A percentile compares a stretch with the other conserved stretches of the same genome.
Conservation (phyloP, 768 basidiomycete species). For the Xanthoconium purpureum region DNA sequence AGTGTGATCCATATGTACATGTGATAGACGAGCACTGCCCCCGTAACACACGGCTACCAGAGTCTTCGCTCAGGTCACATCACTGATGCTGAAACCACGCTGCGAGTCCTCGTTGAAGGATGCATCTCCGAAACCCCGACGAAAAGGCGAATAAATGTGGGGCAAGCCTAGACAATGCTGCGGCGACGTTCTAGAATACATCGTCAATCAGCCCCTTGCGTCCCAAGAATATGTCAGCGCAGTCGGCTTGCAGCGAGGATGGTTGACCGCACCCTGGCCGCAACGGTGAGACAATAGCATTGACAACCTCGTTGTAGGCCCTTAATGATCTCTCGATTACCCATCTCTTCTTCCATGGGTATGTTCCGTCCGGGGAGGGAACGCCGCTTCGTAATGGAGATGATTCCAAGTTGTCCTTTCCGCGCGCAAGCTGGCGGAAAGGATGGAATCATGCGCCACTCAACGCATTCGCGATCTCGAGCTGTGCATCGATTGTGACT, state of each 20-base stretch:
- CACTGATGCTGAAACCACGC: constrained; percentile 74
- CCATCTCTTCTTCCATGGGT: constrained; percentile 69
- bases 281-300: constrained; percentile 71
- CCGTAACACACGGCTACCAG: constrained; percentile 9
- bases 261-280: constrained; percentile 56
- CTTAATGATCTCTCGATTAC: constrained; percentile 74
- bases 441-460: constrained; percentile 74
- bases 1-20: constrained; percentile 60
- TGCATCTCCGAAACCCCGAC: constrained; percentile 80
- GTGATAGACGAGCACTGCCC: constrained; percentile 15
- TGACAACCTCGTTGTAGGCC: constrained; percentile 51
- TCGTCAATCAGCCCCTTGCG: constrained; percentile 85
- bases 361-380: constrained; percentile 53
- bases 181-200: constrained; percentile 70
- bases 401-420: constrained; percentile 34
- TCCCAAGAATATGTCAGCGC: constrained; percentile 10
- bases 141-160: constrained; percentile 75
- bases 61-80: constrained; percentile 67
- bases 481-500: constrained; percentile 10
- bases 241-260: constrained; percentile 2
- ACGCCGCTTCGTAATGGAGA: constrained; percentile 32
- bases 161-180: constrained; percentile 70
- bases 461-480: constrained; percentile 77
- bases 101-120: constrained; percentile 77
- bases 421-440: constrained; percentile 62